Evolutionary conservation across 192 early-diverging fungal genomes (phyloP).

Genomic region (Backusella liffmaniae): DNA sequence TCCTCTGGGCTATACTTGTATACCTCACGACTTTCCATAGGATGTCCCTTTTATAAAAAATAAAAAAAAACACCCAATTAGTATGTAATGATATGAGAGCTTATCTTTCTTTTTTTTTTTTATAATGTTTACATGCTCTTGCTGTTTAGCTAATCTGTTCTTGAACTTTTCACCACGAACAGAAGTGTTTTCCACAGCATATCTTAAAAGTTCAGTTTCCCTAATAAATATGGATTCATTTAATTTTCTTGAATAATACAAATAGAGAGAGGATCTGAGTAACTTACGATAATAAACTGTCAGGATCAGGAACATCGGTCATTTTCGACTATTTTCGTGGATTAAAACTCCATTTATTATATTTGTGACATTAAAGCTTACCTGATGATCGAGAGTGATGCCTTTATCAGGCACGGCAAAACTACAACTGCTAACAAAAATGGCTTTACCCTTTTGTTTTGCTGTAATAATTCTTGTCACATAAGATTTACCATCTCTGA

Average conservation of each 20-base stretch:
- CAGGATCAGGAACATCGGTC: constrained; percentile 27
- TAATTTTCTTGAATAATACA: background rate
- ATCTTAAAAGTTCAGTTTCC: background rate
- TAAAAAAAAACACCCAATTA: background rate
- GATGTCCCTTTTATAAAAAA: constrained; percentile 1
- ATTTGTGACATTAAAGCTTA: background rate
- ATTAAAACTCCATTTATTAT: background rate
- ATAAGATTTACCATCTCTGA: constrained; percentile 66
- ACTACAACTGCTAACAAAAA: constrained; percentile 71
- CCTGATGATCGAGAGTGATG: constrained; percentile 63
- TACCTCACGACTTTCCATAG: constrained; percentile 20
- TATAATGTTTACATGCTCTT: constrained; percentile 11
- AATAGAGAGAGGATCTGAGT: background rate
- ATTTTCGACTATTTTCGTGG: constrained; percentile 16
- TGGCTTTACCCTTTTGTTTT: constrained; percentile 72
- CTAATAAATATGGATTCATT: background rate
- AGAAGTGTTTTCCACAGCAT: background rate
- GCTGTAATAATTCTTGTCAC: constrained; percentile 67
- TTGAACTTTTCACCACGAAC: background rate
- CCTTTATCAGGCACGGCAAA: constrained; percentile 64
- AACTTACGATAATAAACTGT: constrained; percentile 24
- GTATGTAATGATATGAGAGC: background rate
- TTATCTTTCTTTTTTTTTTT: background rate
- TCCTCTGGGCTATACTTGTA: constrained; percentile 3
- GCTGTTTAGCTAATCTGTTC: constrained; percentile 12